These are phyloP conservation scores for Dissophora globulifera DNA, from an alignment of 192 early-diverging fungal genomes.

Conservation along the genomic window DNA sequence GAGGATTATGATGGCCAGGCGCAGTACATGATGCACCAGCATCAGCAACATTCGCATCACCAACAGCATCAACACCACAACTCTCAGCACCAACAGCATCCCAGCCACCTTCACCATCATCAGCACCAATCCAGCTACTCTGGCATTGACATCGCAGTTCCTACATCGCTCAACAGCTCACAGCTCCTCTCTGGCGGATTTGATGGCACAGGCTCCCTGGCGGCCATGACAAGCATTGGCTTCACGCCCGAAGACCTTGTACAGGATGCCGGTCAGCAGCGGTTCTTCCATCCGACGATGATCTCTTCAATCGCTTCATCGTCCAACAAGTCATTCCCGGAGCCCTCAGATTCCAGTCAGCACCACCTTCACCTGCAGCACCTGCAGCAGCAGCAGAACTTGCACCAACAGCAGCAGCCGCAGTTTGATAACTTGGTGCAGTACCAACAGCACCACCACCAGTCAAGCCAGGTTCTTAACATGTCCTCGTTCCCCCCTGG, in stretches of 20 bases:
- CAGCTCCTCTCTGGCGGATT: slow-evolving; percentile 15
- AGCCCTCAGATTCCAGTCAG: not conserved
- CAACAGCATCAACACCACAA: slow-evolving; percentile 2
- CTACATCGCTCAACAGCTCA: slow-evolving; percentile 8
- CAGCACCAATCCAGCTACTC: slow-evolving; percentile 7
- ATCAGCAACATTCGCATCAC: slow-evolving; percentile 7
- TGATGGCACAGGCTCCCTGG: not conserved
- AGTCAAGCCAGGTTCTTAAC: not conserved
- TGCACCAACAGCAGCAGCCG: too few relatives aligned
- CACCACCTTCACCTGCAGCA: not conserved
- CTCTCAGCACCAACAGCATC: too few relatives aligned
- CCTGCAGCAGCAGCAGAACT: not conserved
- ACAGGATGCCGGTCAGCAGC: not conserved
- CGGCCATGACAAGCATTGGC: not conserved
- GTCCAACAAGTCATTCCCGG: slow-evolving; percentile 1
- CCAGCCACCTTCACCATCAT: slow-evolving; percentile 9
- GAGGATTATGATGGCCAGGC: not conserved
- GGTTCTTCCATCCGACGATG: not conserved
- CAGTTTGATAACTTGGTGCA: not conserved
- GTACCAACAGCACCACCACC: not conserved
- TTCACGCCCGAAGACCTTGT: not conserved
- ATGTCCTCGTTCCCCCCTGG: not conserved
- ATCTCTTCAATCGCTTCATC: not conserved
- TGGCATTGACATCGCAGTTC: not conserved
- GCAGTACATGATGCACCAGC: slow-evolving; percentile 4